Evolutionary conservation across 768 basidiomycete genomes (phyloP), one percentile per base, ranked within the genome.

Genomic region (Lactarius psammicola): DNA sequence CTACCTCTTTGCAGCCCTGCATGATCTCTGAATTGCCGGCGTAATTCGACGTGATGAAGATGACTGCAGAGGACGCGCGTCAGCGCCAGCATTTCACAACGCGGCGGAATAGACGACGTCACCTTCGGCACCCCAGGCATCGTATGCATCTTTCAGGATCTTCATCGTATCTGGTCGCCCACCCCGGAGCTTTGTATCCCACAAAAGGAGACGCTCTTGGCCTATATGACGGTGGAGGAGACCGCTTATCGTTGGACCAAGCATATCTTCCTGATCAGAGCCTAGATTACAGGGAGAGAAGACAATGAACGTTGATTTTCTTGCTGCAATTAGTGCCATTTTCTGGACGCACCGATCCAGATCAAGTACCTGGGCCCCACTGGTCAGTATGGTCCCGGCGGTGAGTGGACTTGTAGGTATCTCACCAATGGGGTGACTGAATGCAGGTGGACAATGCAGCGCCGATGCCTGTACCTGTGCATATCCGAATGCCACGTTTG

Each of bases 391-490:
- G 44, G 13, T 49, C n/a, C 26, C 6, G 31, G 26, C n/a, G 4
- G 15, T 55, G 51, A 62, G 56, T 55, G 5, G 40, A 36, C 26
- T 13, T 6, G 36, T 9, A n/a, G n/a, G 53, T 64, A 56, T 65
- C 75, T 74, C 64, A 76, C 77, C 77, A 78, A 65, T 76, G 49
- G 46, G 76, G 75, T 36, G 74, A 75, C 71, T 80, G 79, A 36
- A 80, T 68, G 65, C 79, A 80, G 18, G 80, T 81, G 10, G 80
- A 79, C 17, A 81, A 72, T 5, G 78, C 78, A 38, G 80, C 78
- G n/a, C 80, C 80, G 40, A 81, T 73, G 23, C 80, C 80, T 1
- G 80, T 81, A 15, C 80, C 80, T 0, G 80, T 81, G 70, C 80
- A 80, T 34, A 81, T 74, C 31, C 80, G 80, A 46, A 80, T 73